phyloP scores from a whole-genome alignment of 495 filamentous ascomycete species.

The Talaromyces adpressus region DNA sequence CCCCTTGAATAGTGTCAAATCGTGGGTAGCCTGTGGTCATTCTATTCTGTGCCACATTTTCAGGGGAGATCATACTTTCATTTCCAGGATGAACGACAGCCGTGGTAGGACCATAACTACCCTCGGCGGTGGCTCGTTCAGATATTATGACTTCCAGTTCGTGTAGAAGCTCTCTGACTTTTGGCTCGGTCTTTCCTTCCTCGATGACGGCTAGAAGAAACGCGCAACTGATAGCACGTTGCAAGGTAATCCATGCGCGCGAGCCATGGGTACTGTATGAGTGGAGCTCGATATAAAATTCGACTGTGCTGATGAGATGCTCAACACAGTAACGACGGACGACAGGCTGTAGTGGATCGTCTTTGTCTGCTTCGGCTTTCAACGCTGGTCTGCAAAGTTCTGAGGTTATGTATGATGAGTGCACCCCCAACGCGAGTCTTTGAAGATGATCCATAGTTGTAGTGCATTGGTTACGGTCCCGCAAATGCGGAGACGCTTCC shows the following conservation, averaged over 20 bases:
- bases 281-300: slow-evolving; percentile 40
- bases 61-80: background rate
- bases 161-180: slow-evolving; percentile 31
- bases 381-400: slow-evolving; percentile 51
- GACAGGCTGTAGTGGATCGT: slow-evolving; percentile 22
- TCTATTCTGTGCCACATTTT: background rate
- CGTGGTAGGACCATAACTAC: slow-evolving; percentile 7
- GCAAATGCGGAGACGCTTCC: slow-evolving; percentile 47
- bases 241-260: slow-evolving; percentile 42
- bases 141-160: slow-evolving; percentile 32
- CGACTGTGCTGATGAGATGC: slow-evolving; percentile 34
- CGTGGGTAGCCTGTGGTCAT: background rate
- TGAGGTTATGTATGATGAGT: slow-evolving; percentile 52
- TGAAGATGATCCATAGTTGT: slow-evolving; percentile 46
- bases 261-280: slow-evolving; percentile 32
- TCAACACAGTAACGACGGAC: slow-evolving; percentile 40
- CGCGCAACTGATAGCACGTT: slow-evolving; percentile 39
- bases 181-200: slow-evolving; percentile 23
- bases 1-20: slow-evolving; percentile 27
- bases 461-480: slow-evolving; percentile 38
- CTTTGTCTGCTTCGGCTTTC: slow-evolving; percentile 33
- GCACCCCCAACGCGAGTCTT: slow-evolving; percentile 48
- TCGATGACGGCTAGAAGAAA: slow-evolving; percentile 39
- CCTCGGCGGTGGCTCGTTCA: slow-evolving; percentile 35
- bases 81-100: background rate